Evolutionary conservation across 176 grass and related monocot genomes (phyloP).

Genomic region (Lolium rigidum): DNA sequence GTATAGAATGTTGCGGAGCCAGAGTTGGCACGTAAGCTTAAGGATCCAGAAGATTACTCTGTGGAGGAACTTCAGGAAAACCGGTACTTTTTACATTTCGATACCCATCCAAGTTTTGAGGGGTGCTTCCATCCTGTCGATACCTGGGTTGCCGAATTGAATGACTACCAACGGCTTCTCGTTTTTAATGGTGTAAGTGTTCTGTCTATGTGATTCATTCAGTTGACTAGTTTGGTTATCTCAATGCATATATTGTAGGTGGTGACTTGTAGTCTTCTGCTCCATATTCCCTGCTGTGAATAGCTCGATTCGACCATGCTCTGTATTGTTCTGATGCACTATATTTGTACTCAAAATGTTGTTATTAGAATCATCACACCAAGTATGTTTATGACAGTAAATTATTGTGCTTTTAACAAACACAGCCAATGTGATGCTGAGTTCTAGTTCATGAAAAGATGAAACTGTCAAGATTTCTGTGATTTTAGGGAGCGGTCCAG

Average conservation of each 20-base stretch:
- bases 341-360: neutral
- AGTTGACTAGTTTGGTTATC: neutral
- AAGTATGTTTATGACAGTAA: neutral
- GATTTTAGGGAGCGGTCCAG: neutral
- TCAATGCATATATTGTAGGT: neutral
- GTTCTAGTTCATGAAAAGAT: neutral
- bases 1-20: neutral
- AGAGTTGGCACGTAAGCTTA: neutral
- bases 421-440: neutral
- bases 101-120: neutral
- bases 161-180: slow-evolving; percentile 19
- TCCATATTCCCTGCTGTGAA: neutral
- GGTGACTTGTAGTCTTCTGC: neutral
- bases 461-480: neutral
- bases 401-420: neutral
- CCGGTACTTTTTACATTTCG: neutral
- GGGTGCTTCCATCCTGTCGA: slow-evolving; percentile 17
- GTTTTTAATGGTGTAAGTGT: neutral
- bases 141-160: neutral
- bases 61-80: neutral
- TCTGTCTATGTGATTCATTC: neutral
- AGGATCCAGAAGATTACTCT: slow-evolving; percentile 14
- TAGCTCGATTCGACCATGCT: neutral
- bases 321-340: neutral
- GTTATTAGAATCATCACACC: neutral